phyloP scores from a whole-genome alignment of 2,329 filamentous ascomycete species.

The Sordariomycetes sp. region DNA sequence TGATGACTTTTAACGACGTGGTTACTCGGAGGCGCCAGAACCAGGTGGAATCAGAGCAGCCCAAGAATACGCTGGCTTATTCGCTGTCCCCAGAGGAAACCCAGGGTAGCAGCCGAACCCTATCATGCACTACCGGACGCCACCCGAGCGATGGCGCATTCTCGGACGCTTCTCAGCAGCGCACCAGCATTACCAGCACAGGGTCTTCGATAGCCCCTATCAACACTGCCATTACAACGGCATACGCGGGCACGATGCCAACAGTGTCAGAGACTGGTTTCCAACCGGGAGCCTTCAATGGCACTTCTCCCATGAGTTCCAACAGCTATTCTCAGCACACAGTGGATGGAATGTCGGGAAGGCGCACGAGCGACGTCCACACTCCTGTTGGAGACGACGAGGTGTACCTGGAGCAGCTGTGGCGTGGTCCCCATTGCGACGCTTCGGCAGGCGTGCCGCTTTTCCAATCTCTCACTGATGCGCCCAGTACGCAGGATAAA shows the following conservation, averaged over 20 bases:
- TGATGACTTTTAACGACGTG: constrained; percentile 29
- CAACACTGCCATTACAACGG: not conserved
- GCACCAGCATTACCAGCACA: not conserved
- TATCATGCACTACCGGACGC: not conserved
- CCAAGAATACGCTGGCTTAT: not conserved
- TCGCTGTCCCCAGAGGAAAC: not conserved
- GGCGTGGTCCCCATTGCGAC: not conserved
- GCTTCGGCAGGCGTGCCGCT: not conserved
- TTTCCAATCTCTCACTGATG: not conserved
- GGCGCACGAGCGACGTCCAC: not conserved
- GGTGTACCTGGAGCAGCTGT: constrained; percentile 1
- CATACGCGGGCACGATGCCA: not conserved
- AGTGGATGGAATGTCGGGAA: not conserved
- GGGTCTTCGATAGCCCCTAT: not conserved
- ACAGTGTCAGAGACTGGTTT: not conserved
- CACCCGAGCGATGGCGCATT: not conserved
- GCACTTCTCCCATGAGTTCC: constrained; percentile 1
- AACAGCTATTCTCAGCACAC: not conserved
- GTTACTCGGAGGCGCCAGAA: not conserved
- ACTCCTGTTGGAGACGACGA: constrained; percentile 1
- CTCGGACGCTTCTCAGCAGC: not conserved
- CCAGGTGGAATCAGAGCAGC: not conserved
- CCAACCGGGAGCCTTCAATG: not conserved
- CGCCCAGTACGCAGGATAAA: not conserved
- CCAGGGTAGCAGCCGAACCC: not conserved